Conservation (phyloP, 75 land plant genomes). For the Pseudotsuga menziesii region DNA sequence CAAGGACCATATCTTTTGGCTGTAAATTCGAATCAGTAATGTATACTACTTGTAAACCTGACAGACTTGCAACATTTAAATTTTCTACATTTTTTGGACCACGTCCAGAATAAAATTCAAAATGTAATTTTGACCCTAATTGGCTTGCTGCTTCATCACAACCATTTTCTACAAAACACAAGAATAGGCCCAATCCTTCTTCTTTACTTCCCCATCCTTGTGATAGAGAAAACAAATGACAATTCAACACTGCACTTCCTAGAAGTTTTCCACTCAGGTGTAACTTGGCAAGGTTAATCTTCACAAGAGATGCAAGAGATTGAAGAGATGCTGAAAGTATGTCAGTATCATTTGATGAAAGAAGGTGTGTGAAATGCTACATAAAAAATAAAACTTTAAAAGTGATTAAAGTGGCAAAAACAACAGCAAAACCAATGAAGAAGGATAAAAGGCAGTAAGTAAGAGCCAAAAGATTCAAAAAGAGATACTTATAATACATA, state of each 20-base stretch:
- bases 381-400: slow-evolving; percentile 9
- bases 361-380: slow-evolving; percentile 81
- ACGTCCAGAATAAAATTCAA: too few species aligned
- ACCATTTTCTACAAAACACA: slow-evolving; percentile 71
- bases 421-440: background rate
- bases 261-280: too few species aligned
- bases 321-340: slow-evolving; percentile 75
- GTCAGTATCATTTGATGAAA: slow-evolving; percentile 94
- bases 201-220: too few species aligned
- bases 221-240: too few species aligned
- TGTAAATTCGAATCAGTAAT: slow-evolving; percentile 65
- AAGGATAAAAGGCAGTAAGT: background rate
- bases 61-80: too few species aligned
- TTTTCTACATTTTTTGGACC: too few species aligned
- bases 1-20: slow-evolving; percentile 51
- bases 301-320: too few species aligned
- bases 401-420: background rate
- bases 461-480: background rate
- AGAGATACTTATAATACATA: too few species aligned
- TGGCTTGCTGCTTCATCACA: too few species aligned
- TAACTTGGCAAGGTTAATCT: too few species aligned
- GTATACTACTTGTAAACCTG: slow-evolving; percentile 66
- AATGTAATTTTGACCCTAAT: too few species aligned
- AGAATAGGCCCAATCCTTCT: slow-evolving; percentile 86
- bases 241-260: too few species aligned